Conservation (phyloP, 805 yeast genomes). For the Kazachstania psychrophila region DNA sequence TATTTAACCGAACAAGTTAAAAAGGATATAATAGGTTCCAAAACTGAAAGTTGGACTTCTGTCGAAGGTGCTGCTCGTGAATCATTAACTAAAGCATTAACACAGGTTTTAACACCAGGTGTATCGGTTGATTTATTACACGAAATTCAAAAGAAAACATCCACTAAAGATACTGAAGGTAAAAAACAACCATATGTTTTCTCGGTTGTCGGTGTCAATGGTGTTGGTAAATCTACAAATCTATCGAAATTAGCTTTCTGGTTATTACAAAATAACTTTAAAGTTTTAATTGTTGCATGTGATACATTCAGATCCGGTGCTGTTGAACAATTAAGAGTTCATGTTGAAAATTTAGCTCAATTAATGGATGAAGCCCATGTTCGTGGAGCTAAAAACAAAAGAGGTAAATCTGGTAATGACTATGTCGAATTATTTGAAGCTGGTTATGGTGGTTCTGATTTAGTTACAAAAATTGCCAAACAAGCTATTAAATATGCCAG, state of each 20-base stretch:
- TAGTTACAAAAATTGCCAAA: slow-evolving; percentile 86
- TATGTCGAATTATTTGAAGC: slow-evolving; percentile 74
- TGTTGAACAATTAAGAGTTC: slow-evolving; percentile 93
- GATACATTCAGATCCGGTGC: slow-evolving; percentile 98
- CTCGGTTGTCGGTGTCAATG: slow-evolving; percentile 95
- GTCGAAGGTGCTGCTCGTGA: slow-evolving; percentile 64
- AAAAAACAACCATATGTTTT: slow-evolving; percentile 72
- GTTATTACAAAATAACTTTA: slow-evolving; percentile 82
- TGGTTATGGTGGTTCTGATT: slow-evolving; percentile 94
- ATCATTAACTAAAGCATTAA: slow-evolving; percentile 49
- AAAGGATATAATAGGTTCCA: slow-evolving; percentile 59
- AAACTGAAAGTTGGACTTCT: slow-evolving; percentile 64
- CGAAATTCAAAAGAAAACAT: slow-evolving; percentile 50
- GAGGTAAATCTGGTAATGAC: slow-evolving; percentile 34
- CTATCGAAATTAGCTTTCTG: slow-evolving; percentile 90
- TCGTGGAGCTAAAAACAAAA: slow-evolving; percentile 30
- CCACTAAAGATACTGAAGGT: slow-evolving; percentile 16
- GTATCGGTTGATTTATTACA: slow-evolving; percentile 80
- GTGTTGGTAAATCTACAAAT: slow-evolving; percentile 96
- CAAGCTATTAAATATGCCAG: slow-evolving; percentile 79
- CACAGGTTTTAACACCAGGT: slow-evolving; percentile 80
- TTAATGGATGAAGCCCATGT: slow-evolving; percentile 43
- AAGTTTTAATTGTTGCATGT: slow-evolving; percentile 88
- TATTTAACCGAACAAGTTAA: slow-evolving; percentile 62
- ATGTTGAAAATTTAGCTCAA: slow-evolving; percentile 72